These are phyloP conservation scores for Syncephalis plumigaleata DNA, from an alignment of 371 early-diverging fungal genomes.

Conservation along the genomic window DNA sequence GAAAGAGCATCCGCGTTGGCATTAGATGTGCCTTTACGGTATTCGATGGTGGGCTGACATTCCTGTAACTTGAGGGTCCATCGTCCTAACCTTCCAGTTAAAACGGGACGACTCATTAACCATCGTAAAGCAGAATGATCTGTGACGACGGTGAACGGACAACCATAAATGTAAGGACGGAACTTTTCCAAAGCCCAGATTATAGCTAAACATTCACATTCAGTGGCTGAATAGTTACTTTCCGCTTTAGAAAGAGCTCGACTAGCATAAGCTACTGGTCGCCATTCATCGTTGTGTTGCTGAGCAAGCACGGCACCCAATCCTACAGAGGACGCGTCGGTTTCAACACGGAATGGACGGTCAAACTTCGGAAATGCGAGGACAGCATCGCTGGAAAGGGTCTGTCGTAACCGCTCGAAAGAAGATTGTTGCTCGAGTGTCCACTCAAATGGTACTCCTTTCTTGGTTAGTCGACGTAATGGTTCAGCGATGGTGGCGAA, in stretches of 20 bases:
- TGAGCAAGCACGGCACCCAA: conserved; percentile 17
- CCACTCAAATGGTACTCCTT: conserved; percentile 10
- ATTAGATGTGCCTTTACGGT: conserved; percentile 10
- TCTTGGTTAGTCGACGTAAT: conserved; percentile 7
- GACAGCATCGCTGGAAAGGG: conserved; percentile 10
- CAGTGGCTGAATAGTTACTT: conserved; percentile 6
- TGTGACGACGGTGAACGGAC: conserved; percentile 10
- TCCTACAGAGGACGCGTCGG: conserved; percentile 15
- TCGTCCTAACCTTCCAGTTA: conserved; percentile 6
- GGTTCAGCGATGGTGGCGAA: conserved; percentile 8
- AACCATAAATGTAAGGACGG: conserved; percentile 12
- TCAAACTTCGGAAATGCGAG: conserved; percentile 10
- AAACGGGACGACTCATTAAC: conserved; percentile 5
- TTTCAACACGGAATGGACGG: conserved; percentile 11
- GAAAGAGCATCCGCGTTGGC: conserved; percentile 14
- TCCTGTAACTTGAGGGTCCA: conserved; percentile 13
- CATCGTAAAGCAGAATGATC: conserved; percentile 14
- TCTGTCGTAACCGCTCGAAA: conserved; percentile 7
- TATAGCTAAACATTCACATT: conserved; percentile 15
- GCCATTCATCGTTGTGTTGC: conserved; percentile 5
- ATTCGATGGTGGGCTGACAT: conserved; percentile 9
- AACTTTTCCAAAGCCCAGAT: conserved; percentile 15
- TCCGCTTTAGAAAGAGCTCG: conserved; percentile 4
- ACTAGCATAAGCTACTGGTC: conserved; percentile 10
- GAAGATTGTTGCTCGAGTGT: conserved; percentile 4